phyloP scores from a whole-genome alignment of 805 yeast genomes.

The Kazachstania psychrophila region DNA sequence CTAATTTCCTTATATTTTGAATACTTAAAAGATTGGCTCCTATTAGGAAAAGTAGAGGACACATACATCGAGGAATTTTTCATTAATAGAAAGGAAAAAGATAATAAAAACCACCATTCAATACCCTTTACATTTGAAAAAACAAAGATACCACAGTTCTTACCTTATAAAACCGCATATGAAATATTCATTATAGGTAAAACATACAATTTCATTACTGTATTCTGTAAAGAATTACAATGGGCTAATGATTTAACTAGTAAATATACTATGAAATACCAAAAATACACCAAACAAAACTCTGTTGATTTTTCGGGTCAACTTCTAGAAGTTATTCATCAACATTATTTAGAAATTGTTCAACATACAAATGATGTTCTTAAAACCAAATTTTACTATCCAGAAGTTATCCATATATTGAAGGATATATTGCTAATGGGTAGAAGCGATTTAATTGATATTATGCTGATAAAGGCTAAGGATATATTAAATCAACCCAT shows the following conservation, averaged over 20 bases:
- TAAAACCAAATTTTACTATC: slow-evolving; percentile 39
- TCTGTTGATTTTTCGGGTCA: slow-evolving; percentile 5
- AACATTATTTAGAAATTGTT: slow-evolving; percentile 45
- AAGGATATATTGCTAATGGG: slow-evolving; percentile 62
- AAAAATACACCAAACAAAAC: slow-evolving; percentile 3
- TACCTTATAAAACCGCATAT: slow-evolving; percentile 32
- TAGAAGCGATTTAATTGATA: slow-evolving; percentile 73
- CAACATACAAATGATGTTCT: slow-evolving; percentile 43
- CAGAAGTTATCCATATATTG: slow-evolving; percentile 49
- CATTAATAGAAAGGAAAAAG: slow-evolving; percentile 21
- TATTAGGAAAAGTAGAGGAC: slow-evolving; percentile 52
- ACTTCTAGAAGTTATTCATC: slow-evolving; percentile 31
- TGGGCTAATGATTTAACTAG: slow-evolving; percentile 47
- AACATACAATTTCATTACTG: slow-evolving; percentile 52
- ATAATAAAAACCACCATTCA: slow-evolving; percentile 6
- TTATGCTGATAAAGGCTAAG: slow-evolving; percentile 48
- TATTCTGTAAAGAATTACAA: slow-evolving; percentile 54
- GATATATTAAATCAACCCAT: slow-evolving; percentile 53
- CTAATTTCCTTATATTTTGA: slow-evolving; percentile 52
- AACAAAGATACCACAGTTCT: slow-evolving; percentile 32
- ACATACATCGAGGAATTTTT: slow-evolving; percentile 53
- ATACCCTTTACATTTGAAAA: slow-evolving; percentile 10
- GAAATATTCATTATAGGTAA: slow-evolving; percentile 63
- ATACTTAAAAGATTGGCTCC: slow-evolving; percentile 56
- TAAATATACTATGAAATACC: slow-evolving; percentile 15